Conservation (phyloP, 495 filamentous ascomycete genomes). For the Penicillium pancosmium region DNA sequence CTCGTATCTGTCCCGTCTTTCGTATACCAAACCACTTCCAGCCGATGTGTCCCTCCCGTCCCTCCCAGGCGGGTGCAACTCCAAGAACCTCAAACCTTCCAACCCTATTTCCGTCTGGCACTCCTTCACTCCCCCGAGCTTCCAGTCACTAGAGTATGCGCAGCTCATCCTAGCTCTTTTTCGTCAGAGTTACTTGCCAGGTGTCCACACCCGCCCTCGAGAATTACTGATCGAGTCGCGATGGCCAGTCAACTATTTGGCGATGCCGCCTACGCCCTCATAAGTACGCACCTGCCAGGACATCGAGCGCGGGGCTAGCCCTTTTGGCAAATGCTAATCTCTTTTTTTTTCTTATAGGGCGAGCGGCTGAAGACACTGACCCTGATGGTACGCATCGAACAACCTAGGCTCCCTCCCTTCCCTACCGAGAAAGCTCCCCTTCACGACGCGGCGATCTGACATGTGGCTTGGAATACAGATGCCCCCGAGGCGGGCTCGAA, state of each 20-base stretch:
- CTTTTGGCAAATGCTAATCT: slow-evolving; percentile 22
- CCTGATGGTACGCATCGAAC: slow-evolving; percentile 51
- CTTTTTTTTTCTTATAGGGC: slow-evolving; percentile 25
- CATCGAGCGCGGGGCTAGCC: not conserved
- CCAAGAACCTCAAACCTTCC: slow-evolving; percentile 14
- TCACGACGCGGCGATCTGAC: slow-evolving; percentile 23
- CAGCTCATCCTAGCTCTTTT: slow-evolving; percentile 31
- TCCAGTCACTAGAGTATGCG: slow-evolving; percentile 40
- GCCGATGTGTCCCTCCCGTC: slow-evolving; percentile 21
- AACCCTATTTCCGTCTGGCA: slow-evolving; percentile 9
- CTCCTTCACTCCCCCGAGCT: slow-evolving; percentile 6
- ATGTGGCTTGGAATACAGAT: slow-evolving; percentile 33
- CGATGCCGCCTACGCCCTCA: slow-evolving; percentile 40
- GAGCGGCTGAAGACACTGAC: slow-evolving; percentile 47
- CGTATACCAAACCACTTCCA: slow-evolving; percentile 14
- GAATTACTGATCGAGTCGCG: slow-evolving; percentile 28
- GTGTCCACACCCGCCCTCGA: slow-evolving; percentile 31
- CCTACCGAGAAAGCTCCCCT: slow-evolving; percentile 4
- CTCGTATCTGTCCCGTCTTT: slow-evolving; percentile 14
- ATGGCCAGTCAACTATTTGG: slow-evolving; percentile 46
- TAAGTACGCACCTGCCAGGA: slow-evolving; percentile 34
- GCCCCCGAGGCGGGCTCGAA: slow-evolving; percentile 70
- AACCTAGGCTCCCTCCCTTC: slow-evolving; percentile 12
- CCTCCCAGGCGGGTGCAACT: slow-evolving; percentile 18
- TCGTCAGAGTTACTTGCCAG: slow-evolving; percentile 36